Conservation (phyloP, 1,284 basidiomycete genomes). For the Trametes versicolor region DNA sequence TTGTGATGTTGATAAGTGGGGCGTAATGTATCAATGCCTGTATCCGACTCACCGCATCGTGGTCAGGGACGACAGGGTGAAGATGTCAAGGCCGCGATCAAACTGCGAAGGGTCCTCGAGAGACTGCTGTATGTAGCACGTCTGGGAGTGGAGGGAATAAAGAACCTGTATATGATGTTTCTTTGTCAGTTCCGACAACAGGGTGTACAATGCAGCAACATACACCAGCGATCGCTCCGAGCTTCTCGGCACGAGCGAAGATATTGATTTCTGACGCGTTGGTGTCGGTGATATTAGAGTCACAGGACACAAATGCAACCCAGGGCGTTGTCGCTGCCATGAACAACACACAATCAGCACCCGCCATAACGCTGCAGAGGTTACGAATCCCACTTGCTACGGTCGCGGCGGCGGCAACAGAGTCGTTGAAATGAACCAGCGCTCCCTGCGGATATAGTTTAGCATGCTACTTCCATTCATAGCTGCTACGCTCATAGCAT, state of each 20-base stretch:
- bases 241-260: constrained; percentile 20
- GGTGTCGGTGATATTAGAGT: constrained; percentile 14
- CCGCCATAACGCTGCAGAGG: too few relatives aligned
- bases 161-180: constrained; percentile 11
- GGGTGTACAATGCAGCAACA: too few relatives aligned
- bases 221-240: constrained; percentile 23
- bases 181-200: too few relatives aligned
- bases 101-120: constrained; percentile 10
- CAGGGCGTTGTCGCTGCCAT: constrained; percentile 18
- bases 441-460: constrained; percentile 9
- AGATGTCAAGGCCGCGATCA: constrained; percentile 10
- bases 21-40: background rate
- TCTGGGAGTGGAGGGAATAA: constrained; percentile 13
- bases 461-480: background rate
- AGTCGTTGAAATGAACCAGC: constrained; percentile 19
- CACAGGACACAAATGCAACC: constrained; percentile 26
- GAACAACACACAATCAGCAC: background rate
- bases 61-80: background rate
- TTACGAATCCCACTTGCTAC: background rate
- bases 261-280: constrained; percentile 16
- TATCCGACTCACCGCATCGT: background rate
- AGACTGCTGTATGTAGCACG: constrained; percentile 16
- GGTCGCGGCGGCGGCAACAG: background rate
- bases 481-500: background rate
- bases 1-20: background rate